Evolutionary conservation across 768 basidiomycete species (phyloP).

Genomic region (Kwoniella dejecticola): DNA sequence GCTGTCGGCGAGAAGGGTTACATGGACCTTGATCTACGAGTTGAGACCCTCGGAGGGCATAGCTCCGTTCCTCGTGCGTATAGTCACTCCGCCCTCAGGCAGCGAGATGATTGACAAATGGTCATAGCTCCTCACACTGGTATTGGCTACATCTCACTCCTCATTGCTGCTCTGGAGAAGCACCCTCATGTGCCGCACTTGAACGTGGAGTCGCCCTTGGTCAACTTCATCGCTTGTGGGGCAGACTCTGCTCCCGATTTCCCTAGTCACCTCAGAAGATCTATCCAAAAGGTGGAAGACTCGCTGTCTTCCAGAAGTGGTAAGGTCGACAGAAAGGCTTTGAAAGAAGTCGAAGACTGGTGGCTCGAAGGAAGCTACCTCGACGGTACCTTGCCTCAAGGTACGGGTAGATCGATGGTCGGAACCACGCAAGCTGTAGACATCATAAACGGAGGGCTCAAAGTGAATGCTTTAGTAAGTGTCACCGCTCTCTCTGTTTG

Average conservation of each 20-base stretch:
- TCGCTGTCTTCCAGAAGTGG: constrained; percentile 15
- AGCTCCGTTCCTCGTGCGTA: constrained; percentile 43
- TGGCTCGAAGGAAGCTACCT: constrained; percentile 23
- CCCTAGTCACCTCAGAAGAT: constrained; percentile 26
- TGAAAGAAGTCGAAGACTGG: constrained; percentile 58
- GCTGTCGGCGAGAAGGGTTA: constrained; percentile 52
- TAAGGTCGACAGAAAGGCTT: constrained; percentile 58
- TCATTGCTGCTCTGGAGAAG: constrained; percentile 49
- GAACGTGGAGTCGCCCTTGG: constrained; percentile 64
- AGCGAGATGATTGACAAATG: background rate
- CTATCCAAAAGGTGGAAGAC: constrained; percentile 23
- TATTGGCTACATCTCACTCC: constrained; percentile 49
- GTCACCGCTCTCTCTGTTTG: background rate
- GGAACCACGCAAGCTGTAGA: constrained; percentile 48
- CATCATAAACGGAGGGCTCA: constrained; percentile 47
- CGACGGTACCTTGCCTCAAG: constrained; percentile 24
- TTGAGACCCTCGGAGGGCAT: constrained; percentile 50
- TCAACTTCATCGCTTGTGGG: constrained; percentile 66
- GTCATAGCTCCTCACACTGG: constrained; percentile 48
- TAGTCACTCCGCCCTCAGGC: background rate
- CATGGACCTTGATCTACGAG: constrained; percentile 39
- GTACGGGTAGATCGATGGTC: constrained; percentile 35
- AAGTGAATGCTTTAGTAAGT: constrained; percentile 44
- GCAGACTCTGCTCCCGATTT: constrained; percentile 65
- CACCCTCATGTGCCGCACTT: constrained; percentile 56